phyloP scores from a whole-genome alignment of 768 basidiomycete genomes.

The Hypholoma sublateritium region DNA sequence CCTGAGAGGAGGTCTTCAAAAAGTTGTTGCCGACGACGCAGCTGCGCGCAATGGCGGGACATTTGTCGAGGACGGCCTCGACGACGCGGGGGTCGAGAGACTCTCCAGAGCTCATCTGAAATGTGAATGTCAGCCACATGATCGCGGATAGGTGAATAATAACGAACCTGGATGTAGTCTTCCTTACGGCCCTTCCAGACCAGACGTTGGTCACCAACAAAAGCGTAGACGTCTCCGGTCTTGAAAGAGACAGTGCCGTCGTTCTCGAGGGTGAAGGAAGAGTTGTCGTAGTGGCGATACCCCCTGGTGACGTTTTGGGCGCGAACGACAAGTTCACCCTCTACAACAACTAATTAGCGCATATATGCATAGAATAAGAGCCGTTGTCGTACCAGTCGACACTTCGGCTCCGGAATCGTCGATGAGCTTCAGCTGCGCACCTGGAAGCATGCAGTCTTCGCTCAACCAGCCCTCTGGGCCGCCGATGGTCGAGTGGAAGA shows the following conservation, averaged over 20 bases:
- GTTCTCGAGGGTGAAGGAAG: conserved; percentile 23
- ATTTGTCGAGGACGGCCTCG: conserved; percentile 26
- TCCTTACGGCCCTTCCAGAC: conserved; percentile 35
- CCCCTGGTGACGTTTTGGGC: conserved; percentile 27
- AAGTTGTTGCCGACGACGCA: conserved; percentile 36
- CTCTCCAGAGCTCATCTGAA: conserved; percentile 33
- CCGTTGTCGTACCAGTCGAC: conserved; percentile 17
- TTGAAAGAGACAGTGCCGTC: conserved; percentile 29
- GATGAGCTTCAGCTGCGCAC: conserved; percentile 24
- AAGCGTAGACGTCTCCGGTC: conserved; percentile 32
- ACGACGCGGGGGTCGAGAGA: conserved; percentile 32
- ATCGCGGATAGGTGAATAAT: neutral
- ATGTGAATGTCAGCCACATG: neutral
- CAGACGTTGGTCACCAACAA: conserved; percentile 18
- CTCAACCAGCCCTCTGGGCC: conserved; percentile 22
- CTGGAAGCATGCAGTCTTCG: conserved; percentile 23
- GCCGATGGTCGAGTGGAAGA: conserved; percentile 26
- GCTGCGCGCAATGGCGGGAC: conserved; percentile 22
- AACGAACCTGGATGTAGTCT: conserved; percentile 31
- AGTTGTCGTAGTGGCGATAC: conserved; percentile 27
- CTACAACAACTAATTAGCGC: conserved; percentile 11
- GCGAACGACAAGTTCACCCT: conserved; percentile 31
- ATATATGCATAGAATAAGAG: neutral
- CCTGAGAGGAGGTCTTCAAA: conserved; percentile 25
- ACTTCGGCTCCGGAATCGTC: conserved; percentile 20